phyloP scores from a whole-genome alignment of 1,284 basidiomycete species.

The Sanghuangporus weigelae region DNA sequence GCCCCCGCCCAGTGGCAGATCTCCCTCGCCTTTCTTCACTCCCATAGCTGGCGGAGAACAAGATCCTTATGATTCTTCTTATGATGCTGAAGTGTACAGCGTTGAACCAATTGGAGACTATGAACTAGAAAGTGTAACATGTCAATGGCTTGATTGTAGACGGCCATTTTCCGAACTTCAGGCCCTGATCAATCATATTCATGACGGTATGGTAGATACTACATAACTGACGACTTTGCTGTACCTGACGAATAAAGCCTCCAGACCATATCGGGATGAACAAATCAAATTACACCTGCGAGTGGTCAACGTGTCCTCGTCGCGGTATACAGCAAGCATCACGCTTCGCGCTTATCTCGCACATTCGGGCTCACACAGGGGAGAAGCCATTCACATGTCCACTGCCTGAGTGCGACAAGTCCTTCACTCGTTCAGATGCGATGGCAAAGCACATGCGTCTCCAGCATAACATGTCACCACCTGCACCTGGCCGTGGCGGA shows the following conservation, averaged over 20 bases:
- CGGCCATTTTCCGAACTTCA: conserved; percentile 63
- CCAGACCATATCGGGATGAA: conserved; percentile 80
- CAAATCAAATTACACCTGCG: conserved; percentile 83
- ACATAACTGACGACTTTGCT: not conserved
- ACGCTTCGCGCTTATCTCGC: conserved; percentile 82
- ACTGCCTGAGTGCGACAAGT: conserved; percentile 88
- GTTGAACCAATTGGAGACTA: conserved; percentile 3
- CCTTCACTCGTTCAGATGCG: conserved; percentile 88
- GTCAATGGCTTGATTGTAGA: conserved; percentile 78
- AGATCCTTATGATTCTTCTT: conserved; percentile 11
- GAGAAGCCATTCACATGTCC: conserved; percentile 89
- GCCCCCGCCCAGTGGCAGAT: conserved; percentile 6
- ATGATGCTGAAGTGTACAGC: conserved; percentile 9
- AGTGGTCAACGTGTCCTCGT: conserved; percentile 80
- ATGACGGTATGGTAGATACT: conserved; percentile 48
- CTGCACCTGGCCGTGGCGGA: conserved; percentile 65
- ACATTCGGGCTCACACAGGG: conserved; percentile 86
- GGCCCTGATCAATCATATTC: conserved; percentile 74
- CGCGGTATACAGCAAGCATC: conserved; percentile 80
- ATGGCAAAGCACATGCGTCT: conserved; percentile 88
- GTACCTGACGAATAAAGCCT: conserved; percentile 1
- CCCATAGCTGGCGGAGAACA: conserved; percentile 4
- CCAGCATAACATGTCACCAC: conserved; percentile 75
- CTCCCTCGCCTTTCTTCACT: conserved; percentile 14
- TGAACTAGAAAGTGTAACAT: conserved; percentile 49